Base-by-base conservation (phyloP, 768 basidiomycete species). In the Mycena polygramma region DNA sequence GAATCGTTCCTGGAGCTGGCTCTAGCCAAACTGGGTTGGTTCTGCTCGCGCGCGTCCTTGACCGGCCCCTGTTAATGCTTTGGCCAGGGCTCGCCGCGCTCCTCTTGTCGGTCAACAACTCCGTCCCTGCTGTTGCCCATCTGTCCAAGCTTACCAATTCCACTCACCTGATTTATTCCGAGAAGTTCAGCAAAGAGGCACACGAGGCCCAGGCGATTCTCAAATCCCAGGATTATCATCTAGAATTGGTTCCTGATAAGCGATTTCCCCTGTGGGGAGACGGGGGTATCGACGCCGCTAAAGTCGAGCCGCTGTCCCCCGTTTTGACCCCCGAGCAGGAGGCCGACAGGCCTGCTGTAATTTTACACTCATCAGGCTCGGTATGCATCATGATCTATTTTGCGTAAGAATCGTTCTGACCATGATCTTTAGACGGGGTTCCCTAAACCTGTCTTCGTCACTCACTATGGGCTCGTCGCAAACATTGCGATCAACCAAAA, bases 311-410 rank as follows among this genome's bases (percentile, higher is more conserved):
- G 1, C 79, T 77, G 48, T 62, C 75, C 9, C 53, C 76, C 30
- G 70, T 76, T 14, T 69, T 83, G 41, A 77, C 75, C 0, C 79
- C 80, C 13, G 78, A 80, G 41, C 76, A 83, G 53, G 84, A 85
- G 68, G 58, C 54, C 22, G 57, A 69, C 19, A 70, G 82, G 22
- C 76, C 78, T 19, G 79, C 77, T 19, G 81, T 85, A 26, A 82
- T 84, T 57, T 73, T 88, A 57, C 87, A 88, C 70, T 84, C 84
- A 7, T 83, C 82, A 4, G 87, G 87, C 36, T 80, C 79, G 39
- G 80, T 81, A 65, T 26, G 73, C 15, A 65, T 52, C 7, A 36
- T 9, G 19, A 14, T 20, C 35, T 11, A n/a, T 19, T 30, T n/a
- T 41, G 30, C 30, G 30, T 30, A 30, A 2, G 30, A 30, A 30